A percentile compares a stretch with the other conserved stretches of the same genome.
These are phyloP conservation scores for Russula ochroleuca DNA, from an alignment of 768 basidiomycete genomes.

Conservation along the genomic window DNA sequence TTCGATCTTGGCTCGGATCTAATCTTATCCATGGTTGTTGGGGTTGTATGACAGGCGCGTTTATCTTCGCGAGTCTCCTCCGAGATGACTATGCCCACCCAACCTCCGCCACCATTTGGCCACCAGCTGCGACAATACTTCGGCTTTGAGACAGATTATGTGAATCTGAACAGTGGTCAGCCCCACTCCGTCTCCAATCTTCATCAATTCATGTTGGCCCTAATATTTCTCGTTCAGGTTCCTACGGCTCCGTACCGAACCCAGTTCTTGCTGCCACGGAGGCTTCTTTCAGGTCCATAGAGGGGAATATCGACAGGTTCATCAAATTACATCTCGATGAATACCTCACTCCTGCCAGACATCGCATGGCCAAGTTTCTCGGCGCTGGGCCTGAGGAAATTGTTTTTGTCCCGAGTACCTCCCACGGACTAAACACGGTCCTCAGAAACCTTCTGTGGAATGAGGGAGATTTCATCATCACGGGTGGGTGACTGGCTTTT, in stretches of 20 bases:
- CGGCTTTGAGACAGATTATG: conserved; percentile 52
- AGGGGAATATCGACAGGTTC: conserved; percentile 56
- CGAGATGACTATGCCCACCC: neutral
- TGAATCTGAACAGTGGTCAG: conserved; percentile 64
- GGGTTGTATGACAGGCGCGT: too few relatives aligned
- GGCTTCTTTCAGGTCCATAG: conserved; percentile 41
- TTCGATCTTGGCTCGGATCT: too few relatives aligned
- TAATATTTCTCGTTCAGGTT: conserved; percentile 40
- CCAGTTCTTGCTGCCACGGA: conserved; percentile 48
- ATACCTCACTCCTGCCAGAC: conserved; percentile 40
- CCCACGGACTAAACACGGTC: conserved; percentile 62
- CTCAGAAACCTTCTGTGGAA: conserved; percentile 65
- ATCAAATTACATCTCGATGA: conserved; percentile 38
- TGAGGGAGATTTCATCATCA: conserved; percentile 60
- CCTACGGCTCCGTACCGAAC: conserved; percentile 53
- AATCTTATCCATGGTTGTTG: too few relatives aligned
- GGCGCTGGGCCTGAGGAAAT: conserved; percentile 54
- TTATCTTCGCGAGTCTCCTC: too few relatives aligned
- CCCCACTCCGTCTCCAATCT: neutral
- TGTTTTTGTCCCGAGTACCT: conserved; percentile 59
- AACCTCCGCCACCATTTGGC: conserved; percentile 48
- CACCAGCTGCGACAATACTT: conserved; percentile 52
- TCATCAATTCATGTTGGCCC: neutral
- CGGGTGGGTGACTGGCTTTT: conserved; percentile 41
- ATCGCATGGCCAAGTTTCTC: conserved; percentile 46